Evolutionary conservation across 148 eudicot genomes (phyloP).

Genomic region (Fagopyrum homotropicum): DNA sequence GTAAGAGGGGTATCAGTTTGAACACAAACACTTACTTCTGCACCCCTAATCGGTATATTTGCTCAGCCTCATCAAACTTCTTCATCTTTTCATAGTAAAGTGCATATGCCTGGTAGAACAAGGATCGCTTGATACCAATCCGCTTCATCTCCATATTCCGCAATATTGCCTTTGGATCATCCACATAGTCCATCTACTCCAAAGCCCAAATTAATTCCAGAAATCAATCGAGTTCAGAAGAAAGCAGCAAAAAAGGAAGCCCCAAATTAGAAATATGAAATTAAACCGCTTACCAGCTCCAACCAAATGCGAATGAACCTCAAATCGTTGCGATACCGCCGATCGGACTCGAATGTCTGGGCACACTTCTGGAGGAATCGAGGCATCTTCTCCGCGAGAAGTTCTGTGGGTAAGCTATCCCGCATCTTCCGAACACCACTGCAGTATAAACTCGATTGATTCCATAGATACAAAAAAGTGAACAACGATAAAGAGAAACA

Average conservation of each 20-base stretch:
- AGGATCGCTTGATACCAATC: constrained; percentile 57
- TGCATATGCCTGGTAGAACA: constrained; percentile 88
- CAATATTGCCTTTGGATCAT: constrained; percentile 70
- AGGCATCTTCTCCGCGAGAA: constrained; percentile 81
- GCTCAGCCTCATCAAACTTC: constrained; percentile 80
- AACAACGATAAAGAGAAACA: constrained; percentile 12
- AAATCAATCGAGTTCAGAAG: not conserved
- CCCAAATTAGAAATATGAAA: not conserved
- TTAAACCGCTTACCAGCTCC: constrained; percentile 45
- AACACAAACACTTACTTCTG: constrained; percentile 52
- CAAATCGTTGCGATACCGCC: constrained; percentile 61
- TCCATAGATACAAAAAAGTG: not conserved
- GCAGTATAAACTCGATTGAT: not conserved
- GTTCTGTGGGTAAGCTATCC: constrained; percentile 42
- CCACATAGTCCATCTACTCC: constrained; percentile 87
- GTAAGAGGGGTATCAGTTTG: not conserved
- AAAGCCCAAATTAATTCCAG: not conserved
- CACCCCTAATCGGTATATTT: constrained; percentile 72
- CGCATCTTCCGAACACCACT: constrained; percentile 76
- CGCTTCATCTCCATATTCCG: constrained; percentile 56
- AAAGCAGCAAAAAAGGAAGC: not conserved
- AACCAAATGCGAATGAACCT: constrained; percentile 87
- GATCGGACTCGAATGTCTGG: constrained; percentile 64
- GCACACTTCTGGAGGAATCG: constrained; percentile 90
- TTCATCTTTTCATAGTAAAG: constrained; percentile 86